Evolutionary conservation across 352 stramenopile species (phyloP).

Genomic region (Phytophthora kernoviae): DNA sequence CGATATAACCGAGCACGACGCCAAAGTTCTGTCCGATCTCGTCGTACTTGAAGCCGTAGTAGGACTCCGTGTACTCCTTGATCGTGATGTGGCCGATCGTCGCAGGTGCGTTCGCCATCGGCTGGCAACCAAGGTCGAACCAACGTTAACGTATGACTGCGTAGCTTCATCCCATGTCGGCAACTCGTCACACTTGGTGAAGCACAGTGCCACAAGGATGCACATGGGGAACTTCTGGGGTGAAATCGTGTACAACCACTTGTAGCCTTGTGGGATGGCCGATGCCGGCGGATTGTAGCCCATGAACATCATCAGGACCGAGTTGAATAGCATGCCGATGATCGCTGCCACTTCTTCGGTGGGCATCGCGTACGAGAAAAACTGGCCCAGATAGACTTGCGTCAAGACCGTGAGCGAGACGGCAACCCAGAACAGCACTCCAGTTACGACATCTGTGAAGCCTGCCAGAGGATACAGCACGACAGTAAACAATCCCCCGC

Average conservation of each 20-base stretch:
- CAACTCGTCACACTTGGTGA: neutral
- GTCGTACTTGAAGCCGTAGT: constrained; percentile 7
- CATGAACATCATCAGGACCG: constrained; percentile 26
- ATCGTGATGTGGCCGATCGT: constrained; percentile 9
- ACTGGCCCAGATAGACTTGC: constrained; percentile 22
- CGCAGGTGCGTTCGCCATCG: constrained; percentile 2
- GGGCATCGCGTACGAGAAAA: constrained; percentile 16
- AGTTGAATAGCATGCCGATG: constrained; percentile 34
- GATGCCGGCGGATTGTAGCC: constrained; percentile 25
- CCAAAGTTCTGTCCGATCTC: constrained; percentile 10
- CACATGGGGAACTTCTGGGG: constrained; percentile 21
- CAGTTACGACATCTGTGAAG: constrained; percentile 7
- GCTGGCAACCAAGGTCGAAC: constrained; percentile 16
- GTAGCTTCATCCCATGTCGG: constrained; percentile 3
- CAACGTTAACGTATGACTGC: constrained; percentile 5
- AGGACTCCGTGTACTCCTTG: constrained; percentile 6
- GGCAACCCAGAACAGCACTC: constrained; percentile 17
- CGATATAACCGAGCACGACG: constrained; percentile 19
- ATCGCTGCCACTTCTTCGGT: constrained; percentile 21
- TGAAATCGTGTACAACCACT: constrained; percentile 9
- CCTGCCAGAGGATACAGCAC: constrained; percentile 26
- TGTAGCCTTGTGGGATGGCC: constrained; percentile 28
- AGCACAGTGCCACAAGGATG: constrained; percentile 10
- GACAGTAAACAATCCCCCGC: constrained; percentile 15
- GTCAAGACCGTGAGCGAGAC: constrained; percentile 17